A percentile compares a stretch with the other conserved stretches of the same genome.
Conservation (phyloP, 116 monocot genomes). For the Papilionanthe hybrid region DNA sequence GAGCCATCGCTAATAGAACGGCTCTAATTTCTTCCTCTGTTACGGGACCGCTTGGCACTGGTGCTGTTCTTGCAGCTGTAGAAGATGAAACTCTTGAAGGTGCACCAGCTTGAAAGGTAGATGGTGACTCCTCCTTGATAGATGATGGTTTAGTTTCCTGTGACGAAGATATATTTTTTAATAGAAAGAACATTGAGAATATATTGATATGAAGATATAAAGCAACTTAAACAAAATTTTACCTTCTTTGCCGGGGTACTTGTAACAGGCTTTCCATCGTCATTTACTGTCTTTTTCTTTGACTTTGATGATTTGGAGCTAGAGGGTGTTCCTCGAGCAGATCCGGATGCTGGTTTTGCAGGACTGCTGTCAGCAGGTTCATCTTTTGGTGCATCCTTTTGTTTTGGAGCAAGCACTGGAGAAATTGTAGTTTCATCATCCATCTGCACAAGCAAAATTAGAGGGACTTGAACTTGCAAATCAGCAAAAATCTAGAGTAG, state of each 20-base stretch:
- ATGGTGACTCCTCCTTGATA: conserved; percentile 51
- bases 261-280: conserved; percentile 51
- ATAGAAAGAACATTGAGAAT: neutral
- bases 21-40: conserved; percentile 88
- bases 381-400: conserved; percentile 72
- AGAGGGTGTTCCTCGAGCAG: conserved; percentile 57
- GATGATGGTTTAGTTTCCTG: conserved; percentile 55
- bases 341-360: conserved; percentile 46
- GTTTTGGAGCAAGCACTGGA: conserved; percentile 87
- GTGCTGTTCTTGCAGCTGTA: conserved; percentile 25
- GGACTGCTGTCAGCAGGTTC: conserved; percentile 71
- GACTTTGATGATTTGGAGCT: conserved; percentile 72
- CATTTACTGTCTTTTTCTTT: conserved; percentile 75
- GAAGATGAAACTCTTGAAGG: conserved; percentile 32
- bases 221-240: conserved; percentile 19
- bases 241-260: conserved; percentile 62
- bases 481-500: neutral
- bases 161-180: neutral
- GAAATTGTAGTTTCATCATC: conserved; percentile 79
- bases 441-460: conserved; percentile 26
- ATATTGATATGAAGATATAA: neutral
- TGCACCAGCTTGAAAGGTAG: conserved; percentile 28
- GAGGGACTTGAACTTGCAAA: neutral
- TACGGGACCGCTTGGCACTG: conserved; percentile 48
- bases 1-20: conserved; percentile 56